These are phyloP conservation scores for Annulohypoxylon stygium DNA, from an alignment of 495 filamentous ascomycete genomes.

Conservation along the genomic window DNA sequence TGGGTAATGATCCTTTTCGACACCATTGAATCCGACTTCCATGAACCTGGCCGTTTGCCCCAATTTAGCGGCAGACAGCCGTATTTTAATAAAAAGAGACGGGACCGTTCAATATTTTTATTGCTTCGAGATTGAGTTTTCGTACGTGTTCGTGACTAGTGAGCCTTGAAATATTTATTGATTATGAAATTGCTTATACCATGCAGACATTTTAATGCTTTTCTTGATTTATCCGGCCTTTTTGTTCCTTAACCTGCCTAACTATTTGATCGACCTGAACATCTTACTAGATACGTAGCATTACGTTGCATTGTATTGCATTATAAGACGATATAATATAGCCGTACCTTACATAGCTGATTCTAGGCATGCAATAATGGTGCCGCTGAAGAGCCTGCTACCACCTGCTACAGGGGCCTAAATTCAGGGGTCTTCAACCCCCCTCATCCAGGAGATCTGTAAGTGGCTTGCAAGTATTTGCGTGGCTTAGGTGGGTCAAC, in stretches of 20 bases:
- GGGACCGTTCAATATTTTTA: slow-evolving; percentile 15
- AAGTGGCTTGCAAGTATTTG: slow-evolving; percentile 36
- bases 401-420: slow-evolving; percentile 36
- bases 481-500: slow-evolving; percentile 36
- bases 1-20: not conserved
- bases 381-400: slow-evolving; percentile 27
- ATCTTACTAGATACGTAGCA: slow-evolving; percentile 27
- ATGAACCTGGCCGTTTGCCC: slow-evolving; percentile 44
- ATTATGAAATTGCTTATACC: not conserved
- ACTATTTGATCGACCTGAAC: slow-evolving; percentile 27
- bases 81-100: slow-evolving; percentile 20
- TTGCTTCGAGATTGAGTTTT: not conserved
- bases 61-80: slow-evolving; percentile 39
- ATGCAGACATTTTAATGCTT: slow-evolving; percentile 21
- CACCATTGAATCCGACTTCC: slow-evolving; percentile 28
- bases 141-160: not conserved
- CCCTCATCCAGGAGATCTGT: slow-evolving; percentile 34
- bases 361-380: slow-evolving; percentile 32
- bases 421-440: slow-evolving; percentile 42
- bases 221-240: slow-evolving; percentile 17
- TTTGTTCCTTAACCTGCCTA: slow-evolving; percentile 10
- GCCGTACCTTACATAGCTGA: slow-evolving; percentile 40
- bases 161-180: slow-evolving; percentile 15
- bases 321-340: slow-evolving; percentile 10
- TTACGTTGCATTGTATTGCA: slow-evolving; percentile 30